Base-by-base conservation (phyloP, 2,329 filamentous ascomycete genomes). In the Clarireedia homoeocarpa region DNA sequence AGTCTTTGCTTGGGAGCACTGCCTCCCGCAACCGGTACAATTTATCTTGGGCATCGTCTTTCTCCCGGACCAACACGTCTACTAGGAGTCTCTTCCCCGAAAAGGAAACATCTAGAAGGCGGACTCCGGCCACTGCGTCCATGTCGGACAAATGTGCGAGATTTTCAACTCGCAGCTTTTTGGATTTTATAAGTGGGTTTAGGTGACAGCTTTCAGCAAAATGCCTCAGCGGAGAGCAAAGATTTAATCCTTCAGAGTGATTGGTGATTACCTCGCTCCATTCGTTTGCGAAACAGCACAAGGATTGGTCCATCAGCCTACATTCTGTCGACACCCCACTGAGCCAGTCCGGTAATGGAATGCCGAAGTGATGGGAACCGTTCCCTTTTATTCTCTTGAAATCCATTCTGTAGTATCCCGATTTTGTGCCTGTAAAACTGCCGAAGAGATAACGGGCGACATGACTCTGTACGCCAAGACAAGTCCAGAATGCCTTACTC, bases 401-500 rank as follows among this genome's bases (percentile, higher is more conserved):
- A 26, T 26, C 45, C 27, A 48, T 17, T 7, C 20, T 20, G 24
- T 10, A 48, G 24, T 26, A 9, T 24, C 45, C 45, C 15, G 7
- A 7, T 15, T 15, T 15, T 7, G 27, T 26, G 5, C 27, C 45
- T 23, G 24, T 27, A 17, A 59, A 38, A 46, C 48, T 48, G 12
- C 54, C 58, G 48, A 59, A 55, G 12, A 57, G 53, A 39, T 57
- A 51, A 20, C 50, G 51, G 9, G 58, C 51, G 27, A 36, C 48
- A n/a, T 50, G 48, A 23, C 51, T 48, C 30, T 57, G 54, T 6
- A 59, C 48, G 27, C 48, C 30, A 4, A 59, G 14, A 42, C 55
- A 59, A 14, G 58, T 55, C 58, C 58, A 59, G 15, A 59, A 46
- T 14, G 56, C 56, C 2, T 47, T 47, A 17, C 50, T 55, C 26